phyloP scores from a whole-genome alignment of 2,329 filamentous ascomycete species.

The Colletotrichum tropicicola region DNA sequence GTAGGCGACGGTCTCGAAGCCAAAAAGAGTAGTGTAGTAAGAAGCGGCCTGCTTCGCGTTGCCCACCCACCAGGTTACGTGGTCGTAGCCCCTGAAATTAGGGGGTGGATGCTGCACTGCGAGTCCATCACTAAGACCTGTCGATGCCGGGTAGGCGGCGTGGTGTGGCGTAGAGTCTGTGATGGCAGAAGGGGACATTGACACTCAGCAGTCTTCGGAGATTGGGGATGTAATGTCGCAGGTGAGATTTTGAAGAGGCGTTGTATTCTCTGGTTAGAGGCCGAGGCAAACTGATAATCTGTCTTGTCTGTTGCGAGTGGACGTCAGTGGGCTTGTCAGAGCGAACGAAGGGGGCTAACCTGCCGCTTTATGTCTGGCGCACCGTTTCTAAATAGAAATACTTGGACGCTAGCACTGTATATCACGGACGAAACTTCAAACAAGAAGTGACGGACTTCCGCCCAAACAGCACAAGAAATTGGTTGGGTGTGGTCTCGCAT shows the following conservation, averaged over 20 bases:
- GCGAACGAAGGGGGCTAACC: background rate
- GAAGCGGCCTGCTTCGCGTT: constrained; percentile 95
- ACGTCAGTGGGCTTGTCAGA: background rate
- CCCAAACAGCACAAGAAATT: background rate
- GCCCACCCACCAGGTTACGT: constrained; percentile 95
- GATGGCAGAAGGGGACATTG: constrained; percentile 69
- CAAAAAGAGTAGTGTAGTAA: constrained; percentile 89
- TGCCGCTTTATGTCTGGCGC: background rate
- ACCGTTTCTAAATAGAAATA: constrained; percentile 1
- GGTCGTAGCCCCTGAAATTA: constrained; percentile 86
- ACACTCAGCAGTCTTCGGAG: constrained; percentile 32
- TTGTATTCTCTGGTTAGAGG: background rate
- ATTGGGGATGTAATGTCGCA: background rate
- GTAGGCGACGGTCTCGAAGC: constrained; percentile 85
- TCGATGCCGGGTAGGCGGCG: constrained; percentile 49
- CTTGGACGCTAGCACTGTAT: background rate
- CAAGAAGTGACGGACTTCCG: constrained; percentile 15
- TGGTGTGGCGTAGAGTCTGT: constrained; percentile 57
- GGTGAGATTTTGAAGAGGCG: background rate
- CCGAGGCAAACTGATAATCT: background rate
- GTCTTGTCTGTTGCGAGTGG: background rate
- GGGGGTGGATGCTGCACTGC: constrained; percentile 58
- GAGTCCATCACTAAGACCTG: constrained; percentile 55
- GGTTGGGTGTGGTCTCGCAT: background rate
- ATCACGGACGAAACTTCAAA: constrained; percentile 5